Conservation (phyloP, 2,329 filamentous ascomycete genomes). For the Raffaelea arxii region DNA sequence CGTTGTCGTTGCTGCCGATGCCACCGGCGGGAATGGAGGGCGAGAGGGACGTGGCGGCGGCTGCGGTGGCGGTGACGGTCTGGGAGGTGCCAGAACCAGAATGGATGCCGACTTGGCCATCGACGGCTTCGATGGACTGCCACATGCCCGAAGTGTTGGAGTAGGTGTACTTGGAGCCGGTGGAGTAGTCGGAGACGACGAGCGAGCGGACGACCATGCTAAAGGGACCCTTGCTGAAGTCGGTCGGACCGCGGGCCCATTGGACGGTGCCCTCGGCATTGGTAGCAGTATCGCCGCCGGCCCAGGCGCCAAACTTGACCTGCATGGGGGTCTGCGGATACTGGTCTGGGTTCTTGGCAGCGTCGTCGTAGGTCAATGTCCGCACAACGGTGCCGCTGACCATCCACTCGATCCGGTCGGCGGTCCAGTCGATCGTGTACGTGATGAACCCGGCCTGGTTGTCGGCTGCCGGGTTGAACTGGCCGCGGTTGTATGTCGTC, state of each 20-base stretch:
- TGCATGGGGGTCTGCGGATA: conserved; percentile 96
- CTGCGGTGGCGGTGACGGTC: conserved; percentile 49
- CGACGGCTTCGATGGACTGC: conserved; percentile 73
- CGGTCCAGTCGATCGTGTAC: conserved; percentile 88
- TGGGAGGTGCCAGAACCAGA: conserved; percentile 38
- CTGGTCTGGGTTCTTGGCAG: conserved; percentile 56
- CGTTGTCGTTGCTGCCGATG: conserved; percentile 31
- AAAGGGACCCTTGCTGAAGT: conserved; percentile 78
- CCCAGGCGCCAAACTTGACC: conserved; percentile 86
- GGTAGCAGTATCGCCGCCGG: conserved; percentile 66
- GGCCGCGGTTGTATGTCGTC: conserved; percentile 75
- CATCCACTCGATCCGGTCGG: conserved; percentile 75
- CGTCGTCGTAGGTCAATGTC: conserved; percentile 59
- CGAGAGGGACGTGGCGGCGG: conserved; percentile 51
- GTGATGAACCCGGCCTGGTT: conserved; percentile 73
- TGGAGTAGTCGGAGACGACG: conserved; percentile 82
- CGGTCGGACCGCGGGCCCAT: conserved; percentile 80
- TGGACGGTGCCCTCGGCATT: conserved; percentile 75
- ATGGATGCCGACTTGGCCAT: conserved; percentile 64
- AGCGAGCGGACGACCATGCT: conserved; percentile 74
- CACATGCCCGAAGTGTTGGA: conserved; percentile 68
- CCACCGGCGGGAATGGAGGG: conserved; percentile 63
- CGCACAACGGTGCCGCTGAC: conserved; percentile 71
- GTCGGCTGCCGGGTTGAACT: conserved; percentile 59
- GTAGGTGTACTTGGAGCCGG: conserved; percentile 77